A percentile compares a stretch with the other conserved stretches of the same genome.
These are phyloP conservation scores for Forsythia suspensa DNA, from an alignment of 257 asterid species.

Conservation along the genomic window DNA sequence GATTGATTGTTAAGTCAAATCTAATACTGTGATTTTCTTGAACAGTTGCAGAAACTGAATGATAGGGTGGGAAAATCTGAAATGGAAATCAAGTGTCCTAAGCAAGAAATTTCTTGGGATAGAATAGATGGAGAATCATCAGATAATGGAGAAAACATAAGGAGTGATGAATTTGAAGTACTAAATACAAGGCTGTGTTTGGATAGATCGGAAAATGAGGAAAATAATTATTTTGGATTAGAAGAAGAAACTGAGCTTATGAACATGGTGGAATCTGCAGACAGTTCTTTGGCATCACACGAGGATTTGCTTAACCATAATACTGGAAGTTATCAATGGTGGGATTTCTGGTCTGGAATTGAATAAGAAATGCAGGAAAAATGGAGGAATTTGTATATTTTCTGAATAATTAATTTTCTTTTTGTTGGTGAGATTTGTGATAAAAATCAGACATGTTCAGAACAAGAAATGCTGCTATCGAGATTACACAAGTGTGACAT, in stretches of 20 bases:
- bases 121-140: constrained; percentile 16
- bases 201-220: constrained; percentile 25
- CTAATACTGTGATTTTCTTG: neutral
- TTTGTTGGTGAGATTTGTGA: neutral
- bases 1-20: too few species aligned
- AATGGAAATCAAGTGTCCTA: constrained; percentile 3
- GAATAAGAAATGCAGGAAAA: neutral
- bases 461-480: neutral
- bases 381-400: neutral
- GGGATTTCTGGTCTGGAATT: constrained; percentile 54
- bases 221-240: constrained; percentile 24
- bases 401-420: neutral
- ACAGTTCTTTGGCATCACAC: constrained; percentile 33
- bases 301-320: constrained; percentile 47
- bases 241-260: constrained; percentile 29
- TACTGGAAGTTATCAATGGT: constrained; percentile 42
- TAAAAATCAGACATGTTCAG: too few species aligned
- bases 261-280: constrained; percentile 28
- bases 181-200: constrained; percentile 7
- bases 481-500: neutral
- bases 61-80: constrained; percentile 24
- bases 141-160: neutral
- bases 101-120: constrained; percentile 18
- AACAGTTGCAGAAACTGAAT: constrained; percentile 49
- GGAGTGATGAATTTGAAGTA: constrained; percentile 17